These are phyloP conservation scores for Botrytis squamosa DNA, from an alignment of 2,329 filamentous ascomycete species.

Conservation along the genomic window DNA sequence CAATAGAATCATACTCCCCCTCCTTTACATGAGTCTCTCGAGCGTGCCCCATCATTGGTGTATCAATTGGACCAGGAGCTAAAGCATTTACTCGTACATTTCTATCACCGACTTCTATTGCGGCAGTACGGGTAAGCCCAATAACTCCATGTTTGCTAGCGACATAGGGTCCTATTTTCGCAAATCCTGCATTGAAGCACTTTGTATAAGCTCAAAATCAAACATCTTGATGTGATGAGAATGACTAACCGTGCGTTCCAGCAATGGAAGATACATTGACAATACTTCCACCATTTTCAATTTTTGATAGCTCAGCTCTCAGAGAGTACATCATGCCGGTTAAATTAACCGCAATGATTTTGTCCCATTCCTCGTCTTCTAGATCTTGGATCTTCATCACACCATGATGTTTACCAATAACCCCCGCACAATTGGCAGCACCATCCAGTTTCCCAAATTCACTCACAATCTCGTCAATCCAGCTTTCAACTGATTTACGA, in stretches of 20 bases:
- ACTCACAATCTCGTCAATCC: conserved; percentile 41
- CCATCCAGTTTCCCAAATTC: conserved; percentile 43
- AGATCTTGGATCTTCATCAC: conserved; percentile 35
- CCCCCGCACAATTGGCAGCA: conserved; percentile 53
- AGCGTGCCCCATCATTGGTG: conserved; percentile 47
- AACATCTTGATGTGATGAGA: background rate
- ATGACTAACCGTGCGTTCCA: conserved; percentile 45
- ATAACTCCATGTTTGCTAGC: conserved; percentile 43
- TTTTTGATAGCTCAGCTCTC: conserved; percentile 42
- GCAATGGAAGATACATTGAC: conserved; percentile 49
- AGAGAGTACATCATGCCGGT: conserved; percentile 43
- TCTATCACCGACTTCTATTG: conserved; percentile 12
- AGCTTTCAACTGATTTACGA: conserved; percentile 38
- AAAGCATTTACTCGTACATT: conserved; percentile 43
- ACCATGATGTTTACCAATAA: conserved; percentile 40
- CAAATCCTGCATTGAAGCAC: conserved; percentile 35
- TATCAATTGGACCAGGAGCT: conserved; percentile 47
- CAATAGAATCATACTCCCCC: conserved; percentile 41
- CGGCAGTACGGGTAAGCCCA: conserved; percentile 42
- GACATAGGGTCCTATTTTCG: conserved; percentile 36
- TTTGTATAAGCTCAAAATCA: conserved; percentile 27
- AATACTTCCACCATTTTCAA: conserved; percentile 42
- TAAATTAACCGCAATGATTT: conserved; percentile 42
- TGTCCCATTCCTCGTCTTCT: conserved; percentile 43
- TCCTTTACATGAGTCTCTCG: conserved; percentile 23